Percentiles rank a stretch among this genome's conserved stretches.
phyloP scores from a whole-genome alignment of 345 rosid genomes.

The Melaleuca alternifolia region DNA sequence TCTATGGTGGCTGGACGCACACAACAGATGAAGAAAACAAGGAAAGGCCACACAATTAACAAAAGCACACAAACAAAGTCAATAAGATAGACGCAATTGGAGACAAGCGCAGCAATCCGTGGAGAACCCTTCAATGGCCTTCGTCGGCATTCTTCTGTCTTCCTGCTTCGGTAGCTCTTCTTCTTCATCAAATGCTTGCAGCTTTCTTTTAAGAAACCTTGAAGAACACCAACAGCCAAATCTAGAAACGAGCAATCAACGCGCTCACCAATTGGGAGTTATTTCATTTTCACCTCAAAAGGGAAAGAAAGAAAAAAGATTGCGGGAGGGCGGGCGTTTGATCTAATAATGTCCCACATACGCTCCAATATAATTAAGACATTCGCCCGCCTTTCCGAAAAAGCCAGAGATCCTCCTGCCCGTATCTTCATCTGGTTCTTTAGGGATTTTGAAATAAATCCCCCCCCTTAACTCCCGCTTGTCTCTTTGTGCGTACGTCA shows the following conservation, averaged over 20 bases:
- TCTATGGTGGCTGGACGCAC: no score
- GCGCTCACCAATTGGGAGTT: no score
- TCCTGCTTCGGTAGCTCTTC: neutral
- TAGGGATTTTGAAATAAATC: no score
- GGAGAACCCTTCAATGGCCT: neutral
- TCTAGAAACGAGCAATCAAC: neutral
- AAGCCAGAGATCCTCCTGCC: neutral
- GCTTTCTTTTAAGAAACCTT: rapidly evolving
- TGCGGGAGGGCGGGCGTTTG: neutral
- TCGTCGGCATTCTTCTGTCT: neutral
- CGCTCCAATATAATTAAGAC: neutral
- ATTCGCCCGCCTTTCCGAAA: neutral
- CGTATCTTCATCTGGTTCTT: no score
- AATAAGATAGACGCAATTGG: neutral
- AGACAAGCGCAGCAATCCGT: neutral
- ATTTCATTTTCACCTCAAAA: neutral
- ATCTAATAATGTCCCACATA: neutral
- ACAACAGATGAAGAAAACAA: neutral
- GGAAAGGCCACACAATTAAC: neutral
- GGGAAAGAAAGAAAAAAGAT: neutral
- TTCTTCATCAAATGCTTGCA: neutral
- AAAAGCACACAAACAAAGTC: neutral
- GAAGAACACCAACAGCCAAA: neutral
- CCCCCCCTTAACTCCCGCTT: no score
- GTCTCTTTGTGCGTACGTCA: no score